Evolutionary conservation across 352 stramenopile species (phyloP).

Genomic region (Pythium biforme): DNA sequence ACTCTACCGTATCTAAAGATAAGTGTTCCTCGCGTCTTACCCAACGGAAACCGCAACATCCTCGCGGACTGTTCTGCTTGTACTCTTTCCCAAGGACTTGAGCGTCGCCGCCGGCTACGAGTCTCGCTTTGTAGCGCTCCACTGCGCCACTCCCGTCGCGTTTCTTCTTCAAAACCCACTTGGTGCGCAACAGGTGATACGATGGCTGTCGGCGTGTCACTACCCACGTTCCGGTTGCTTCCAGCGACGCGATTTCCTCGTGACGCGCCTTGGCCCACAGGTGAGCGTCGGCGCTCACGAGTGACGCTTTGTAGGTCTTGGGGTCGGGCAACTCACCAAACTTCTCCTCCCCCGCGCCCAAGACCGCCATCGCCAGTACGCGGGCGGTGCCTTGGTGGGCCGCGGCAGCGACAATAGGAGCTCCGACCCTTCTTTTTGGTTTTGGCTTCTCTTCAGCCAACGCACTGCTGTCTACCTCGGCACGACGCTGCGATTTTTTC

Average conservation of each 20-base stretch:
- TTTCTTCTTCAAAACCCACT: constrained; percentile 44
- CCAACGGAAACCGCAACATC: no score
- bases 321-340: constrained; percentile 5
- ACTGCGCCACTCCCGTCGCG: constrained; percentile 9
- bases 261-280: constrained; percentile 17
- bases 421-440: no score
- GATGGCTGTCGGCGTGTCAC: background rate
- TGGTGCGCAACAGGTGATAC: constrained; percentile 21
- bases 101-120: constrained; percentile 24
- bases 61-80: background rate
- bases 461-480: no score
- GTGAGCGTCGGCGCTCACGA: background rate
- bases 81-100: constrained; percentile 27
- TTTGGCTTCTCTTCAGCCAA: no score
- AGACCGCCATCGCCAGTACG: background rate
- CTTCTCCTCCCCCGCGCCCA: background rate
- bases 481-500: no score
- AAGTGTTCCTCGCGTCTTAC: no score
- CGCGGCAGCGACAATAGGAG: no score
- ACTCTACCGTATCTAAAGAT: no score
- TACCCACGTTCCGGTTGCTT: background rate
- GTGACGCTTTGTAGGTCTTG: constrained; percentile 3
- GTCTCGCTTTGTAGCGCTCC: background rate
- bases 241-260: constrained; percentile 1
- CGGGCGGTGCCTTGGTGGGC: no score